Evolutionary conservation across 208 protist species (phyloP), one percentile per base, ranked within the genome.

Genomic region (Perkinsela sp.): DNA sequence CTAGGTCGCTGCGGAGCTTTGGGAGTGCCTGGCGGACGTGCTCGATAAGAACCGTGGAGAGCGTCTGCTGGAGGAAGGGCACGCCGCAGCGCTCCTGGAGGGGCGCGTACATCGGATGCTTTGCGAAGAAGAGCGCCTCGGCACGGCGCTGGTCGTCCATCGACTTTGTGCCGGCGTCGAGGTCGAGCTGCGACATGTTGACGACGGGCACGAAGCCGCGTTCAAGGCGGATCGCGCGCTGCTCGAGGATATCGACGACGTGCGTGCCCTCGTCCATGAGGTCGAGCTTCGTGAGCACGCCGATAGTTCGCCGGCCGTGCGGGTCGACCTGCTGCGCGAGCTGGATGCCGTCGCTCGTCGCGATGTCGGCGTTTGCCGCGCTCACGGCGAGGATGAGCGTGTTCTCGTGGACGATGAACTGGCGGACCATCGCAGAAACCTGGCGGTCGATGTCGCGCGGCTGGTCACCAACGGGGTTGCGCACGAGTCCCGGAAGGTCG

Each of bases 401-500:
- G 75, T 98, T 98, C 66, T 87, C 84, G 28, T 90, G 91, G 1
- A 70, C 31, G 48, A 98, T 96, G 75, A 95, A 99, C 66, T 89
- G 69, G 1, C 94, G 77, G 1, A 98, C 89, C 92, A 99, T 96
- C 15, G 89, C 80, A 71, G 91, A 86, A 69, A 99, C 97, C 67
- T 94, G 85, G 32, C 85, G 72, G 69, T 96, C 93, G 74, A 99
- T 98, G 75, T 98, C 92, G 69, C 88, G 82, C 1, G 94, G 93
- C 83, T 99, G 96, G 71, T 97, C 95, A 1, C 91, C 96, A 30
- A 98, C 88, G 16, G 96, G 82, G 57, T 96, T 94, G 83, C 97
- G 97, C 1, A 97, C 98, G 6, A 99, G 81, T 70, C 97, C 97
- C 22, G 97, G 97, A 29, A 99, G 80, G 88, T 99, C 97, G 1